Evolutionary conservation across 2,329 filamentous ascomycete species (phyloP).

Genomic region (Graphilbum sp.): DNA sequence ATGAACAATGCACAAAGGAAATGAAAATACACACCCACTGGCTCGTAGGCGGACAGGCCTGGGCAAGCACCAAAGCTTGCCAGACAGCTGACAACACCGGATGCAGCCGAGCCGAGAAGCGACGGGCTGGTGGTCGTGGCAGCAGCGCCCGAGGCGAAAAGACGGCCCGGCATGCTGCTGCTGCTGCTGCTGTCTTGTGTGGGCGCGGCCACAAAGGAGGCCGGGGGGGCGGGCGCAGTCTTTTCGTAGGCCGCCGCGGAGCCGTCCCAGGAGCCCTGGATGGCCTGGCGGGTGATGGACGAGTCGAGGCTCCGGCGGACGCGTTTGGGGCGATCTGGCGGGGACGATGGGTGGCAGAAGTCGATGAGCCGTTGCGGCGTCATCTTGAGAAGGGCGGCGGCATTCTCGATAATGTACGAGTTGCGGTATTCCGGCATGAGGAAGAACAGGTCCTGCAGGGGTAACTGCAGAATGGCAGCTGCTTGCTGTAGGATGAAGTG

Average conservation of each 20-base stretch:
- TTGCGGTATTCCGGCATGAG: slow-evolving; percentile 7
- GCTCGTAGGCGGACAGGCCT: background rate
- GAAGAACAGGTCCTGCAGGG: slow-evolving; percentile 9
- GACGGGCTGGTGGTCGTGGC: slow-evolving; percentile 1
- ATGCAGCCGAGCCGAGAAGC: slow-evolving; percentile 2
- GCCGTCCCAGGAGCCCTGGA: slow-evolving; percentile 6
- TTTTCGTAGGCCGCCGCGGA: background rate
- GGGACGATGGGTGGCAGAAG: slow-evolving; percentile 8
- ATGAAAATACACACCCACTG: too few relatives aligned
- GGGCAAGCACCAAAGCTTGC: background rate
- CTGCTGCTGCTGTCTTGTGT: background rate
- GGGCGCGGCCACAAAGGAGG: background rate
- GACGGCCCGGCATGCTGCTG: too few relatives aligned
- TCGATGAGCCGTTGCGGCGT: slow-evolving; percentile 14
- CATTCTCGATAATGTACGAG: slow-evolving; percentile 16
- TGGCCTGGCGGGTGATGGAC: background rate
- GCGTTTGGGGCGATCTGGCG: slow-evolving; percentile 15
- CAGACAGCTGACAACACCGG: slow-evolving; percentile 4
- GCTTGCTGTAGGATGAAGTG: slow-evolving; percentile 12
- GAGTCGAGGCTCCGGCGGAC: background rate
- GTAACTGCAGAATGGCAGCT: slow-evolving; percentile 9
- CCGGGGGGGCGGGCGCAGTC: background rate
- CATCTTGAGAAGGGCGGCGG: slow-evolving; percentile 17
- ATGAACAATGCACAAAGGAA: too few relatives aligned
- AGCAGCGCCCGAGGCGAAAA: background rate